Percentiles rank a stretch among this genome's conserved stretches.
phyloP scores from a whole-genome alignment of 345 rosid genomes.

The Eutrema yunnanense region DNA sequence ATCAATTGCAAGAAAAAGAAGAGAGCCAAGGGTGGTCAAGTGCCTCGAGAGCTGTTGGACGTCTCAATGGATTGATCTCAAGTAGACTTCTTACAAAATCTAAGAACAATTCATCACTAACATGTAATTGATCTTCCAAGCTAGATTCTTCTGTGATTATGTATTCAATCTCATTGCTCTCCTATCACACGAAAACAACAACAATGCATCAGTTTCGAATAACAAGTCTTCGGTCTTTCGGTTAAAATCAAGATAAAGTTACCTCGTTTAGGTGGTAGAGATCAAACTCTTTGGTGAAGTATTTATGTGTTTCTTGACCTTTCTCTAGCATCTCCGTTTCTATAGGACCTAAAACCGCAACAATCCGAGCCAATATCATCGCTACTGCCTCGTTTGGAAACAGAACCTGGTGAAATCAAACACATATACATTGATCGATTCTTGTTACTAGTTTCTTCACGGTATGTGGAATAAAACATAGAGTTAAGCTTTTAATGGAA shows the following conservation, averaged over 20 bases:
- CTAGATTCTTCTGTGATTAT: slow-evolving; percentile 63
- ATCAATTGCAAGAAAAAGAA: slow-evolving; percentile 26
- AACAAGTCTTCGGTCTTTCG: neutral
- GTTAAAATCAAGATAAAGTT: neutral
- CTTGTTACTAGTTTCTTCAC: neutral
- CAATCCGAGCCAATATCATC: slow-evolving; percentile 73
- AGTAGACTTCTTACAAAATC: slow-evolving; percentile 68
- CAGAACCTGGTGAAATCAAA: slow-evolving; percentile 48
- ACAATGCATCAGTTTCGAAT: slow-evolving; percentile 4
- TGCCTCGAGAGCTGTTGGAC: slow-evolving; percentile 82
- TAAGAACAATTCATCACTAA: slow-evolving; percentile 46
- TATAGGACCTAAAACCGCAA: slow-evolving; percentile 71
- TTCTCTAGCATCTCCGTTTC: slow-evolving; percentile 69
- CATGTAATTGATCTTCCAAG: slow-evolving; percentile 56
- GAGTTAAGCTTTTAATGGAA: neutral
- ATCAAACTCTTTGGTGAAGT: slow-evolving; percentile 78
- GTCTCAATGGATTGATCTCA: slow-evolving; percentile 66
- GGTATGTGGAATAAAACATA: neutral
- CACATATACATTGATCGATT: neutral
- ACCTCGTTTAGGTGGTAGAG: slow-evolving; percentile 74
- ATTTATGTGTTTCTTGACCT: slow-evolving; percentile 78
- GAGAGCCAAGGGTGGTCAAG: slow-evolving; percentile 88
- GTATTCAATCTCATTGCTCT: slow-evolving; percentile 68
- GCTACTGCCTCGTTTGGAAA: slow-evolving; percentile 78
- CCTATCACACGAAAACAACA: slow-evolving; percentile 39